Conservation (phyloP, 768 basidiomycete genomes). For the Tricholoma furcatifolium region DNA sequence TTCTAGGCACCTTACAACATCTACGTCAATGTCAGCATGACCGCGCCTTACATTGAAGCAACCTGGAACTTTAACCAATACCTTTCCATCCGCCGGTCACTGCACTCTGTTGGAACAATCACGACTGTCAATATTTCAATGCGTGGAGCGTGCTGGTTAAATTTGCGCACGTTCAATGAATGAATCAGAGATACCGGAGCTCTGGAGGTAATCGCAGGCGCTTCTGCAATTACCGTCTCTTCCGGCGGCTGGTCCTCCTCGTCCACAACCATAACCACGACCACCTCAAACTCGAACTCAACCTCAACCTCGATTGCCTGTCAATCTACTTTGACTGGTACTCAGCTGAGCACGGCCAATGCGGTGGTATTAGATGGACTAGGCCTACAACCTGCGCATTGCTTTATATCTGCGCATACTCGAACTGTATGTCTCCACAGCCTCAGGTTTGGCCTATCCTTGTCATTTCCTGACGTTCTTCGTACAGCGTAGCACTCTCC, state of each 20-base stretch:
- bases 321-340: neutral
- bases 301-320: neutral
- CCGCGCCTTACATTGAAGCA: slow-evolving; percentile 41
- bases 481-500: no score
- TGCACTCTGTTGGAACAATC: slow-evolving; percentile 34
- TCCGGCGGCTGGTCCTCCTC: neutral
- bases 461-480: no score
- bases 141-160: slow-evolving; percentile 39
- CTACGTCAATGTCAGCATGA: slow-evolving; percentile 33
- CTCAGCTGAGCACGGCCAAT: neutral
- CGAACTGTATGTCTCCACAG: neutral
- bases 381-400: neutral
- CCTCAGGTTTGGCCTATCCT: no score
- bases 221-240: slow-evolving; percentile 17
- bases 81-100: slow-evolving; percentile 41
- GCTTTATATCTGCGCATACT: neutral
- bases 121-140: slow-evolving; percentile 38
- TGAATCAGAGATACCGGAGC: slow-evolving; percentile 46
- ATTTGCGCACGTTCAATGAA: slow-evolving; percentile 39
- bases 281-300: neutral
- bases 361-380: neutral
- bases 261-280: neutral
- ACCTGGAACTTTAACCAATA: slow-evolving; percentile 46
- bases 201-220: no score
- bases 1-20: no score